phyloP scores from a whole-genome alignment of 169 alveolate genomes.

The Eimeria necatrix region DNA sequence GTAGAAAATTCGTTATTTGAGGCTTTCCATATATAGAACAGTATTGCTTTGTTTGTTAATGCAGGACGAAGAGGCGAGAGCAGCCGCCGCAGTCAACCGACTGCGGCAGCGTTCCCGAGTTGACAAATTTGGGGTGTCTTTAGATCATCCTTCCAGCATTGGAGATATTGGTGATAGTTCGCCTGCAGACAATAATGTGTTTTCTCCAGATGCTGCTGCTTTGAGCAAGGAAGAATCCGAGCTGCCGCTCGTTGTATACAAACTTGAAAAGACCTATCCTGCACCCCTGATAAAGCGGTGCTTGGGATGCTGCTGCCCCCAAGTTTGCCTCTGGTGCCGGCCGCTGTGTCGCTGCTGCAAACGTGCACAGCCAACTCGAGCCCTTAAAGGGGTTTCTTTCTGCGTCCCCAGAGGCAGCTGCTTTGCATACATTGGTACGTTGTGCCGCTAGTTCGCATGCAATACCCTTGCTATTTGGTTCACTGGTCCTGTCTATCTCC shows the following conservation, averaged over 20 bases:
- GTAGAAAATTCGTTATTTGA: too few relatives aligned
- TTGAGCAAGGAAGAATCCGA: neutral
- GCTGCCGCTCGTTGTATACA: constrained; percentile 40
- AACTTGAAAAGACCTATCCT: constrained; percentile 52
- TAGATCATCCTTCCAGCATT: neutral
- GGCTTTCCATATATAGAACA: too few relatives aligned
- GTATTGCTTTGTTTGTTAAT: neutral
- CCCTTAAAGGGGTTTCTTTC: constrained; percentile 61
- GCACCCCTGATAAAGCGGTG: constrained; percentile 48
- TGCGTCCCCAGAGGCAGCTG: constrained; percentile 70
- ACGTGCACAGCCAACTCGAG: constrained; percentile 43
- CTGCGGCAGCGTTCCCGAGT: constrained; percentile 26
- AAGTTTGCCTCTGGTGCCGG: neutral
- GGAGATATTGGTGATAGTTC: neutral
- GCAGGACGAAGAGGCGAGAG: constrained; percentile 56
- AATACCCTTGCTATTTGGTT: too few relatives aligned
- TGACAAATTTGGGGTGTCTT: neutral
- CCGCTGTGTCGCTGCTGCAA: constrained; percentile 65
- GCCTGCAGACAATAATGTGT: neutral
- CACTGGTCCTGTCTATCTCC: too few relatives aligned
- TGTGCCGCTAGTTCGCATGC: too few relatives aligned
- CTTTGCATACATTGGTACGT: constrained; percentile 60
- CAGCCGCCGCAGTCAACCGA: constrained; percentile 37
- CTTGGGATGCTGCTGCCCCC: constrained; percentile 44
- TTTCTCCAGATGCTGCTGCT: neutral